These are phyloP conservation scores for Verticillium nonalfalfae DNA, from an alignment of 2,329 filamentous ascomycete genomes.

Conservation along the genomic window DNA sequence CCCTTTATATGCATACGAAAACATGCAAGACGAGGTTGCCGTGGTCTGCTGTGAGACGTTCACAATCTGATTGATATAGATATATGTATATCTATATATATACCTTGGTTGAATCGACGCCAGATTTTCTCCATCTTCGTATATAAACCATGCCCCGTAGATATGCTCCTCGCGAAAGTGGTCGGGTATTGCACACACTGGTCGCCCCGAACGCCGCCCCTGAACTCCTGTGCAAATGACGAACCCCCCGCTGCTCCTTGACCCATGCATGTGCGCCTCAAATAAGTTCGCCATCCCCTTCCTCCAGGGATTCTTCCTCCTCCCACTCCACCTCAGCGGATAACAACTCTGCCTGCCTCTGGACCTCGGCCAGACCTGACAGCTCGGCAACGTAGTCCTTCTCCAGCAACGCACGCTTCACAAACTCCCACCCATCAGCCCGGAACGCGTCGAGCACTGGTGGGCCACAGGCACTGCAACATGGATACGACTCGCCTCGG, in stretches of 20 bases:
- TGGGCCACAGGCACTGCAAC: conserved; percentile 73
- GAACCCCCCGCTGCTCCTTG: not conserved
- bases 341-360: conserved; percentile 48
- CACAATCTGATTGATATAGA: too few relatives aligned
- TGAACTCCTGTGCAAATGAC: not conserved
- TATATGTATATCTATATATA: not conserved
- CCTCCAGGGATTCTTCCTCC: conserved; percentile 43
- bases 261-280: conserved; percentile 12
- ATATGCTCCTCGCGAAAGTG: not conserved
- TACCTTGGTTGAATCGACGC: too few relatives aligned
- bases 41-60: not conserved
- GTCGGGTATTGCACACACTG: not conserved
- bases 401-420: conserved; percentile 67
- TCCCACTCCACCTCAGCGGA: conserved; percentile 54
- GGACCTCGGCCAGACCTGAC: conserved; percentile 68
- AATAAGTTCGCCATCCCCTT: conserved; percentile 50
- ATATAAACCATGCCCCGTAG: not conserved
- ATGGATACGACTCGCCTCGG: conserved; percentile 68
- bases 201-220: not conserved
- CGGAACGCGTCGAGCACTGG: conserved; percentile 64
- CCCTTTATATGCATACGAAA: not conserved
- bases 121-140: not conserved
- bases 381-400: conserved; percentile 74
- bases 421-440: conserved; percentile 66
- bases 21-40: not conserved